Percentiles rank a stretch among this genome's conserved stretches.
Evolutionary conservation across 345 rosid species (phyloP).

Genomic region (Citrus maxima): DNA sequence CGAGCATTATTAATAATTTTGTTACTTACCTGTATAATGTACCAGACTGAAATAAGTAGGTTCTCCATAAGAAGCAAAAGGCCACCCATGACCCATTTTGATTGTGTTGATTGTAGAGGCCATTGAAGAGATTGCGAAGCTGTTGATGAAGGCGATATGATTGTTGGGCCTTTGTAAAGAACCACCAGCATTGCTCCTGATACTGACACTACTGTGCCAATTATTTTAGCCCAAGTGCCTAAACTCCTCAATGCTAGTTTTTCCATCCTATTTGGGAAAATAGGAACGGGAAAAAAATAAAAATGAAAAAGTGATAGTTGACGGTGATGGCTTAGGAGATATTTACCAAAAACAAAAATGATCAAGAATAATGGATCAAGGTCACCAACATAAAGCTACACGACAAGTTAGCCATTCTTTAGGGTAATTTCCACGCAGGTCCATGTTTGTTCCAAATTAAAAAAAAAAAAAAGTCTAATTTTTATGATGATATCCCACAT

Average conservation of each 20-base stretch:
- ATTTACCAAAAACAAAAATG: too few species aligned
- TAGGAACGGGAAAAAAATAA: neutral
- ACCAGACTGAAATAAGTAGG: slow-evolving; percentile 24
- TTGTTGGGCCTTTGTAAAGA: slow-evolving; percentile 31
- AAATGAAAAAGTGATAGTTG: neutral
- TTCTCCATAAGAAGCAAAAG: slow-evolving; percentile 19
- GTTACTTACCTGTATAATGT: slow-evolving; percentile 26
- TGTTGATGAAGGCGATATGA: neutral
- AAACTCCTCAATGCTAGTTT: slow-evolving; percentile 15
- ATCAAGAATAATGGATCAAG: too few species aligned
- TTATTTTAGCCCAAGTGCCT: slow-evolving; percentile 24
- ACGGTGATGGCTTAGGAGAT: neutral
- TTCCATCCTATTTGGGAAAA: slow-evolving; percentile 30
- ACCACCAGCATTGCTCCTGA: slow-evolving; percentile 34
- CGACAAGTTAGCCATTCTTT: too few species aligned
- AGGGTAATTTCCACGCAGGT: too few species aligned
- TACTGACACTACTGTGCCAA: slow-evolving; percentile 30
- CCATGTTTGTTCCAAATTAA: too few species aligned
- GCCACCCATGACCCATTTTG: slow-evolving; percentile 34
- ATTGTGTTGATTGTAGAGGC: slow-evolving; percentile 7
- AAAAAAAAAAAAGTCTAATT: too few species aligned
- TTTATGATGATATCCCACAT: too few species aligned
- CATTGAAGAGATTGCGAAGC: neutral
- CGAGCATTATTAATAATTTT: too few species aligned
- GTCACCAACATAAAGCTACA: too few species aligned